Evolutionary conservation across 2,329 filamentous ascomycete genomes (phyloP).

Genomic region (Exophiala oligosperma): DNA sequence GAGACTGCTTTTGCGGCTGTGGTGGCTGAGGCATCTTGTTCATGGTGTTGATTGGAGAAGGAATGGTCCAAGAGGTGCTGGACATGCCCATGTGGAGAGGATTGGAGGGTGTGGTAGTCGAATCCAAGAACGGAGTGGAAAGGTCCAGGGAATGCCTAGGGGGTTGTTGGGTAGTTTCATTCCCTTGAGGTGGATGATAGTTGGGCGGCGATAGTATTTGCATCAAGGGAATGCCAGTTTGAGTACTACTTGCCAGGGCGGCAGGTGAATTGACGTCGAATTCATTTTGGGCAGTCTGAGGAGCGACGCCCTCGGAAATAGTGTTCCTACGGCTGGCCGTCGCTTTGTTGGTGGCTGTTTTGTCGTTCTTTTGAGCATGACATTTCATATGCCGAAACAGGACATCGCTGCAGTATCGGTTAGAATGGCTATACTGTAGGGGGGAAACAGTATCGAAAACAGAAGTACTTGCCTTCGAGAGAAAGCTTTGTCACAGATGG

Average conservation of each 20-base stretch:
- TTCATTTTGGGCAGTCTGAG: slow-evolving; percentile 29
- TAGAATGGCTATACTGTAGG: slow-evolving; percentile 16
- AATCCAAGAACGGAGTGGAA: slow-evolving; percentile 17
- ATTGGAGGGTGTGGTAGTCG: slow-evolving; percentile 9
- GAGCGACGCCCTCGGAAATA: slow-evolving; percentile 25
- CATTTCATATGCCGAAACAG: slow-evolving; percentile 54
- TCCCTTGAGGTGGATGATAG: slow-evolving; percentile 13
- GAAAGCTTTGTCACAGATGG: slow-evolving; percentile 55
- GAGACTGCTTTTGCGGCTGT: slow-evolving; percentile 12
- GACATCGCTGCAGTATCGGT: slow-evolving; percentile 43
- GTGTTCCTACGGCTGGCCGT: slow-evolving; percentile 31
- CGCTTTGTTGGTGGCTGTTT: slow-evolving; percentile 33
- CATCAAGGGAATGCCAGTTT: slow-evolving; percentile 23
- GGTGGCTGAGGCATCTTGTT: slow-evolving; percentile 14
- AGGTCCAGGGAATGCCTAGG: slow-evolving; percentile 18
- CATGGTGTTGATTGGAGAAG: slow-evolving; percentile 15
- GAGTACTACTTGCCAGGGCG: slow-evolving; percentile 21
- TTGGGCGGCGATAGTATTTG: slow-evolving; percentile 25
- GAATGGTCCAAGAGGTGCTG: slow-evolving; percentile 12
- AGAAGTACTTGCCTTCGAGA: slow-evolving; percentile 48
- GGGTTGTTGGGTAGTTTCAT: slow-evolving; percentile 14
- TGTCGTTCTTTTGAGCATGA: slow-evolving; percentile 44
- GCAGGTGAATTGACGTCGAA: slow-evolving; percentile 28
- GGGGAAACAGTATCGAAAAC: not conserved
- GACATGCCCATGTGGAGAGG: slow-evolving; percentile 17